Percentiles rank a stretch among this genome's conserved stretches.
These are phyloP conservation scores for Tetrahymena borealis DNA, from an alignment of 73 alveolate species.

Conservation along the genomic window DNA sequence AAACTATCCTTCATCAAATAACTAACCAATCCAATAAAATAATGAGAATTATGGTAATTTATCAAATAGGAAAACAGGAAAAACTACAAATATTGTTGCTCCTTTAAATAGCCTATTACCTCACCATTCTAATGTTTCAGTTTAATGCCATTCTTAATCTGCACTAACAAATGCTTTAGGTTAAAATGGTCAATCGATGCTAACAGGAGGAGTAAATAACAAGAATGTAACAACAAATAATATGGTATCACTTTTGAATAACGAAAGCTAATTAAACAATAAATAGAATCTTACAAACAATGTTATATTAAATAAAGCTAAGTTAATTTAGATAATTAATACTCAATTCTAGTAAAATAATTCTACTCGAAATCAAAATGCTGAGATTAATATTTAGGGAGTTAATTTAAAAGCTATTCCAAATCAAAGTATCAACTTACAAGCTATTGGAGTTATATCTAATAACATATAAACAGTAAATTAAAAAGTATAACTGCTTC, in stretches of 20 bases:
- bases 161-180: not conserved
- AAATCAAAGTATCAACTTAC: not conserved
- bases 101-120: not conserved
- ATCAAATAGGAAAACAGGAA: not conserved
- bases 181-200: not conserved
- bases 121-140: not conserved
- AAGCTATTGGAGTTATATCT: not conserved
- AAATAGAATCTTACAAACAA: not conserved
- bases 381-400: not conserved
- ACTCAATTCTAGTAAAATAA: not conserved
- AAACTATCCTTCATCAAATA: not conserved
- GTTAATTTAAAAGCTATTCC: not conserved
- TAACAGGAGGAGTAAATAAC: not conserved
- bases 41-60: not conserved
- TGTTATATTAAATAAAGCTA: not conserved
- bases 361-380: not conserved
- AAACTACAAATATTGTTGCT: not conserved
- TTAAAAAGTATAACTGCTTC: not conserved
- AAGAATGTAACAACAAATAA: not conserved
- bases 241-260: not conserved
- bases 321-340: not conserved
- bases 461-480: not conserved
- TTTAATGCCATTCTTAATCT: no score
- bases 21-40: not conserved
- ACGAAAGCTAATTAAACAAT: not conserved